Evolutionary conservation across 495 filamentous ascomycete species (phyloP).

Genomic region (Neurospora pannonica): DNA sequence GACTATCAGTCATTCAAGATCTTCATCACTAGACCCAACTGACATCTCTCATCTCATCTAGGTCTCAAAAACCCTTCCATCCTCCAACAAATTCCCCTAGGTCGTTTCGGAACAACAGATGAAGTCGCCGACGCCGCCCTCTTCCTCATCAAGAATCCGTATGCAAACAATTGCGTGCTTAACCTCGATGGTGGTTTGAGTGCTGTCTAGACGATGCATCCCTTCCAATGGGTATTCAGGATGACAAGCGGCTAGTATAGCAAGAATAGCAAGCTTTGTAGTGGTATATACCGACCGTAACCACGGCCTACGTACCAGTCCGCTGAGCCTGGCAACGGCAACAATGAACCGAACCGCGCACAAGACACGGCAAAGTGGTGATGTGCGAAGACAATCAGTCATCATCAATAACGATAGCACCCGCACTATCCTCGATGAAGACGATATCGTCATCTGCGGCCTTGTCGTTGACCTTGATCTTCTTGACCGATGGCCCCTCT

Average conservation of each 20-base stretch:
- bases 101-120: conserved; percentile 54
- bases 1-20: neutral
- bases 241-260: neutral
- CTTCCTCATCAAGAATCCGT: conserved; percentile 69
- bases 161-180: conserved; percentile 75
- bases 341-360: neutral
- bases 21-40: neutral
- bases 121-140: conserved; percentile 76
- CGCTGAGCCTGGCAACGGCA: neutral
- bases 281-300: neutral
- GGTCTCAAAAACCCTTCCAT: conserved; percentile 21
- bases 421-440: conserved; percentile 46
- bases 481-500: conserved; percentile 25
- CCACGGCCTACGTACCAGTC: neutral
- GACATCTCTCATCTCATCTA: neutral
- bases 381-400: conserved; percentile 1
- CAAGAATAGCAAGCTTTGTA: neutral
- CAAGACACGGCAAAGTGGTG: neutral
- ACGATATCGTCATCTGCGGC: conserved; percentile 35
- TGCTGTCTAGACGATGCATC: conserved; percentile 38
- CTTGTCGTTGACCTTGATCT: conserved; percentile 27
- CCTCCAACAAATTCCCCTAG: conserved; percentile 46
- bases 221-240: neutral
- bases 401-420: conserved; percentile 62
- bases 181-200: conserved; percentile 82